These are phyloP conservation scores for Camelina hispida DNA, from an alignment of 345 rosid genomes.

Conservation along the genomic window DNA sequence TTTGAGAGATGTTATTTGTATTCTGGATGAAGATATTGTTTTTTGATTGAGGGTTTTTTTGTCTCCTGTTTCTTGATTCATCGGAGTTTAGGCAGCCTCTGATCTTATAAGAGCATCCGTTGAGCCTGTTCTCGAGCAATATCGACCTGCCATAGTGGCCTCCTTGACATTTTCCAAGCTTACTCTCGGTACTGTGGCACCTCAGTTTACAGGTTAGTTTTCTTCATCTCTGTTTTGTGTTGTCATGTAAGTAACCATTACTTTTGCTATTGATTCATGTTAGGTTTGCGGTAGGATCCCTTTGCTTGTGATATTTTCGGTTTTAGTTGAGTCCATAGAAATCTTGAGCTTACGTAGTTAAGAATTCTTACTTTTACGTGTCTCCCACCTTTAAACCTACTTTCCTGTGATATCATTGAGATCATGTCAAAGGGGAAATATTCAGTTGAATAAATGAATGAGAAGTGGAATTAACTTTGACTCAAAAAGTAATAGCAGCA, in stretches of 20 bases:
- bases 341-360: slow-evolving; percentile 17
- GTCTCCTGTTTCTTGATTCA: not conserved
- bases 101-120: slow-evolving; percentile 84
- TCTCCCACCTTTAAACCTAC: slow-evolving; percentile 2
- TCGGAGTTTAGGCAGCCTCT: slow-evolving; percentile 83
- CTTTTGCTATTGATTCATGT: slow-evolving; percentile 18
- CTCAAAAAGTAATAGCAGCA: not conserved
- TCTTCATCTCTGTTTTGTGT: slow-evolving; percentile 15
- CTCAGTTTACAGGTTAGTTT: slow-evolving; percentile 96
- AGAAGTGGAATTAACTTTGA: not conserved
- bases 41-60: not conserved
- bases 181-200: slow-evolving; percentile 98
- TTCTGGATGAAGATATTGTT: slow-evolving; percentile 16
- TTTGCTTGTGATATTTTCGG: slow-evolving; percentile 14
- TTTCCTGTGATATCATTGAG: slow-evolving; percentile 4
- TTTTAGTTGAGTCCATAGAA: slow-evolving; percentile 5
- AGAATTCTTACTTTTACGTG: not conserved
- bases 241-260: slow-evolving; percentile 6
- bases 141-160: slow-evolving; percentile 86
- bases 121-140: slow-evolving; percentile 92
- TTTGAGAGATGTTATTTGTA: slow-evolving; percentile 16
- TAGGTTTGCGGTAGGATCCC: not conserved
- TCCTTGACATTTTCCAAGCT: slow-evolving; percentile 93
- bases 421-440: slow-evolving; percentile 9
- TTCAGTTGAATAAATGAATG: slow-evolving; percentile 1